These are phyloP conservation scores for Pharus latifolius DNA, from an alignment of 176 grass and related monocot species.

Conservation along the genomic window DNA sequence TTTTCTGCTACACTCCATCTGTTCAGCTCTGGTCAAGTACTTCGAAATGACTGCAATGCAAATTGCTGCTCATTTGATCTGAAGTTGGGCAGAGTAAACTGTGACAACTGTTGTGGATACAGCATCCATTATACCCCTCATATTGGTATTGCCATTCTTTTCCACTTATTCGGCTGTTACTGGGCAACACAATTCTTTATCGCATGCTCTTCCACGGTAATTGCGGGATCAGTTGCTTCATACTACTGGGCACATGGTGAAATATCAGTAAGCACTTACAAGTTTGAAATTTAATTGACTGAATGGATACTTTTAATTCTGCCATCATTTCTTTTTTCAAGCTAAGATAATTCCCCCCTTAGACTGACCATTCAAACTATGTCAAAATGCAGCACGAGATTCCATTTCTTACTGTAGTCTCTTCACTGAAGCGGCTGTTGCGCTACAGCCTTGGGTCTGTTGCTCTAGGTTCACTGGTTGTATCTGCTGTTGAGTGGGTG, in stretches of 20 bases:
- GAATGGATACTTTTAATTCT: not conserved
- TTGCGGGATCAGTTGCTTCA: conserved; percentile 89
- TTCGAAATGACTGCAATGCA: conserved; percentile 80
- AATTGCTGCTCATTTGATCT: conserved; percentile 88
- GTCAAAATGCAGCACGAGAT: conserved; percentile 81
- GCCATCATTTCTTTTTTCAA: not conserved
- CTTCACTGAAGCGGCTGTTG: conserved; percentile 68
- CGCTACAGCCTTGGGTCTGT: conserved; percentile 89
- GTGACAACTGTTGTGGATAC: conserved; percentile 90
- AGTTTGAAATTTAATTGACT: not conserved
- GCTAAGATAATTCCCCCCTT: not conserved
- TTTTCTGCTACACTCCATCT: conserved; percentile 90
- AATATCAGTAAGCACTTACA: conserved; percentile 60
- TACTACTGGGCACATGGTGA: conserved; percentile 93
- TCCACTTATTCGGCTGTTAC: conserved; percentile 90
- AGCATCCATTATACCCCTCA: conserved; percentile 89
- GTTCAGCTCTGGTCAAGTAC: conserved; percentile 84
- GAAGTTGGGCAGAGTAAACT: conserved; percentile 79
- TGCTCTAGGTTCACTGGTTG: conserved; percentile 78
- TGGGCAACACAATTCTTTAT: conserved; percentile 95
- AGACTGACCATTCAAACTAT: conserved; percentile 1
- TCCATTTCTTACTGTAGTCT: conserved; percentile 80
- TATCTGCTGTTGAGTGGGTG: conserved; percentile 83
- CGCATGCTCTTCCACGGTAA: conserved; percentile 75
- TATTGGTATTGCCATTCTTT: conserved; percentile 87